Conservation (phyloP, 164 flowering plant genomes). For the Protea cynaroides region DNA sequence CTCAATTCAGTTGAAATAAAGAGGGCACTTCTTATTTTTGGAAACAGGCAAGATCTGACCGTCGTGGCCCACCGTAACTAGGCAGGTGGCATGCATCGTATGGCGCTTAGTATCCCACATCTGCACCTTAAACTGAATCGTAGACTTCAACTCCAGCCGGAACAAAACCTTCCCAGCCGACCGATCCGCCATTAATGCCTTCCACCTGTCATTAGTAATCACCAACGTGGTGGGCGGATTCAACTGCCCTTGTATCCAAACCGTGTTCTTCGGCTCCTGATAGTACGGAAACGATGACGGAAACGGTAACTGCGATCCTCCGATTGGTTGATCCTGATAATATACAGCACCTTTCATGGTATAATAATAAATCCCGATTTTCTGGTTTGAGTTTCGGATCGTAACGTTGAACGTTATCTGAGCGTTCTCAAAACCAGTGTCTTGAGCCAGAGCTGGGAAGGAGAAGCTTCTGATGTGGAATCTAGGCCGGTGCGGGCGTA, state of each 20-base stretch:
- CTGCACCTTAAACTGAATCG: slow-evolving; percentile 56
- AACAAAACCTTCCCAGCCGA: slow-evolving; percentile 52
- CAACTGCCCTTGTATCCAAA: slow-evolving; percentile 27
- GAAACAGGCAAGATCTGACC: slow-evolving; percentile 43
- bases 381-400: slow-evolving; percentile 63
- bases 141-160: slow-evolving; percentile 50
- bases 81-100: slow-evolving; percentile 59
- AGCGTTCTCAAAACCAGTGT: slow-evolving; percentile 44
- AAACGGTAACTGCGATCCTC: slow-evolving; percentile 30
- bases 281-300: slow-evolving; percentile 45
- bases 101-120: slow-evolving; percentile 55
- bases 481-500: slow-evolving; percentile 91
- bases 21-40: slow-evolving; percentile 47
- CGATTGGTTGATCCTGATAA: slow-evolving; percentile 47
- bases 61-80: slow-evolving; percentile 46
- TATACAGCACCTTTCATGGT: slow-evolving; percentile 41
- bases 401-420: slow-evolving; percentile 49
- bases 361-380: slow-evolving; percentile 60
- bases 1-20: slow-evolving; percentile 65
- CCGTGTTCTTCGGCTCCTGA: slow-evolving; percentile 75
- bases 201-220: slow-evolving; percentile 34
- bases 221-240: not conserved
- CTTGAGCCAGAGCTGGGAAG: slow-evolving; percentile 40
- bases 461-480: slow-evolving; percentile 54
- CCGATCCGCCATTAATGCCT: slow-evolving; percentile 34